phyloP scores from a whole-genome alignment of 2,329 filamentous ascomycete genomes.

The Cladophialophora yegresii region DNA sequence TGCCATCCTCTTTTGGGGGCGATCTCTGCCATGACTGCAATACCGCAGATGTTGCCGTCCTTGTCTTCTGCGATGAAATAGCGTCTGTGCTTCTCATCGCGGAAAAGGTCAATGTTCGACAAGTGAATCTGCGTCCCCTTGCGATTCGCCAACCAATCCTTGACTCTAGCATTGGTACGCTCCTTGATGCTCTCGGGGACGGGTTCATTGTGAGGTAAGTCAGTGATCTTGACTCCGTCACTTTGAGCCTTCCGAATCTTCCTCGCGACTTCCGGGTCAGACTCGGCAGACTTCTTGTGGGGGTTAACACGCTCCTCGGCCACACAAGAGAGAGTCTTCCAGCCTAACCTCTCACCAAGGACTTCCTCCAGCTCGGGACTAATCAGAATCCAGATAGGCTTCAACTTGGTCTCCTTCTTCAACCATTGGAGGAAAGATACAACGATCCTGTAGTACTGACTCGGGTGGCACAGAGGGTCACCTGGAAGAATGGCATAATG shows the following conservation, averaged over 20 bases:
- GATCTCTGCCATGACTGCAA: constrained; percentile 82
- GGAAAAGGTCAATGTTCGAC: constrained; percentile 86
- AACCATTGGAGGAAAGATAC: constrained; percentile 73
- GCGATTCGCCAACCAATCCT: constrained; percentile 76
- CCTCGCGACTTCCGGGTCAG: constrained; percentile 66
- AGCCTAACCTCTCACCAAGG: constrained; percentile 76
- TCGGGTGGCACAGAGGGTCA: constrained; percentile 78
- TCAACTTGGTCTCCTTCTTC: constrained; percentile 68
- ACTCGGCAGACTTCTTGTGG: constrained; percentile 64
- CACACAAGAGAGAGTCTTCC: constrained; percentile 84
- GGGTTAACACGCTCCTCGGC: constrained; percentile 86
- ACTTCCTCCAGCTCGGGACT: constrained; percentile 76
- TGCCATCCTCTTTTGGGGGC: constrained; percentile 83
- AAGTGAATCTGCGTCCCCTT: constrained; percentile 87
- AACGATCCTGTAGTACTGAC: constrained; percentile 74
- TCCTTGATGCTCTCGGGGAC: constrained; percentile 66
- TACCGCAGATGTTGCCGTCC: constrained; percentile 69
- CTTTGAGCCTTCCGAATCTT: constrained; percentile 80
- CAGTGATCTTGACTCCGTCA: constrained; percentile 78
- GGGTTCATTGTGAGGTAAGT: constrained; percentile 66
- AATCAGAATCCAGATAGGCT: constrained; percentile 88
- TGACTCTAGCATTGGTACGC: constrained; percentile 71
- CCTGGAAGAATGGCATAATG: constrained; percentile 83
- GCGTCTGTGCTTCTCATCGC: constrained; percentile 77
- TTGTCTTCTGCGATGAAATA: constrained; percentile 79